These are phyloP conservation scores for Ganoderma leucocontextum DNA, from an alignment of 1,284 basidiomycete genomes.

Conservation along the genomic window DNA sequence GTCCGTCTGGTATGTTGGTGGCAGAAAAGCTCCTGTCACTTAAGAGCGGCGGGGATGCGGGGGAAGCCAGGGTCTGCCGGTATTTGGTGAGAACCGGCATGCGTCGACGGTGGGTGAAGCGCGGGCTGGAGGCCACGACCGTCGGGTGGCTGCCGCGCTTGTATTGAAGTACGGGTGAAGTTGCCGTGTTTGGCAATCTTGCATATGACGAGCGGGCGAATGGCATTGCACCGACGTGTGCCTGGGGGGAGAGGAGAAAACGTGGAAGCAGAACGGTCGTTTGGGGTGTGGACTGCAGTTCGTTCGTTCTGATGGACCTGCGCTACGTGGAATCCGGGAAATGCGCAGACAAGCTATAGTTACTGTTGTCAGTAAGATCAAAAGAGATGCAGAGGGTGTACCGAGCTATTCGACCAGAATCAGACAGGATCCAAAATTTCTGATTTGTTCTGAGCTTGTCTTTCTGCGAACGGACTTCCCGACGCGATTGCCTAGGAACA, in stretches of 20 bases:
- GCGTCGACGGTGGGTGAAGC: slow-evolving; percentile 5
- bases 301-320: neutral
- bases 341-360: neutral
- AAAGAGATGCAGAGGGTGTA: neutral
- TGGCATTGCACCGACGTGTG: neutral
- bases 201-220: slow-evolving; percentile 3
- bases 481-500: neutral
- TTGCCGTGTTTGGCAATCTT: slow-evolving; percentile 3
- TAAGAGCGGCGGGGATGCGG: slow-evolving; percentile 2
- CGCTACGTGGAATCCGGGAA: neutral
- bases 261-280: neutral
- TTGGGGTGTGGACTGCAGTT: neutral
- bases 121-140: slow-evolving; percentile 27
- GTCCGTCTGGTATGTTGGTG: neutral
- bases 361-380: neutral
- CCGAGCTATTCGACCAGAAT: neutral
- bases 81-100: slow-evolving; percentile 12
- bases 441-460: neutral
- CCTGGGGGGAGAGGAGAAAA: slow-evolving; percentile 4
- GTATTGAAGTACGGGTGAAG: slow-evolving; percentile 11
- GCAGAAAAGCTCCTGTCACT: neutral
- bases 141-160: slow-evolving; percentile 25
- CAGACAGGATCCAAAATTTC: neutral
- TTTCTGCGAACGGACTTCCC: neutral
- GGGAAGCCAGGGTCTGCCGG: slow-evolving; percentile 9